Evolutionary conservation across 1,139 yeast genomes (phyloP).

Genomic region (Geotrichum aggregatum): DNA sequence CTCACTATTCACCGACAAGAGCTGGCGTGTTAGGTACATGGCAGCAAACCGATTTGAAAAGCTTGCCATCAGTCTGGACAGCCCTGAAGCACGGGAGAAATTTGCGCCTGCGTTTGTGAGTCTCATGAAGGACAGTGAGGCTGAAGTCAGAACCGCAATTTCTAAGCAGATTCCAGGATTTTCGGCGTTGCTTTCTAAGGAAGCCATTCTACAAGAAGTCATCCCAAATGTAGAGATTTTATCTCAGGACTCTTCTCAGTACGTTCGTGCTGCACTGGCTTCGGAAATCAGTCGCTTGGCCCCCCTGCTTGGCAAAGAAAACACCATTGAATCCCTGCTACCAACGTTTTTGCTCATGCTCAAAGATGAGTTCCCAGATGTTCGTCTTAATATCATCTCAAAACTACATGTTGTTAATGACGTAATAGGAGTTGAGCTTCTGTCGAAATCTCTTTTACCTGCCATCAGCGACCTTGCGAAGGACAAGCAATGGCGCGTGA

Average conservation of each 20-base stretch:
- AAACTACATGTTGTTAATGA: constrained; percentile 87
- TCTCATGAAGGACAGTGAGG: constrained; percentile 87
- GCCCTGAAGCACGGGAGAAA: constrained; percentile 49
- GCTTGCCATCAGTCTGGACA: constrained; percentile 62
- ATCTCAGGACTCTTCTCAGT: constrained; percentile 86
- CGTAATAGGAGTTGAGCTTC: constrained; percentile 83
- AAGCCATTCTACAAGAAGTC: constrained; percentile 61
- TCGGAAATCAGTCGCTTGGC: constrained; percentile 81
- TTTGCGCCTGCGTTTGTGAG: constrained; percentile 67
- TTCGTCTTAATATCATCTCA: constrained; percentile 86
- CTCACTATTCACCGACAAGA: constrained; percentile 75
- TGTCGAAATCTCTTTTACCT: constrained; percentile 83
- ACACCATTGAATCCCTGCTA: constrained; percentile 73
- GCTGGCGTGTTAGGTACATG: constrained; percentile 98
- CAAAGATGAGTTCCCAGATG: constrained; percentile 95
- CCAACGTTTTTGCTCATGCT: constrained; percentile 91
- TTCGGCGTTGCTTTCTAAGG: constrained; percentile 42
- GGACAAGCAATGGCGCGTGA: constrained; percentile 95
- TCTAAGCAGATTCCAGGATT: constrained; percentile 88
- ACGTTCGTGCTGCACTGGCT: constrained; percentile 89
- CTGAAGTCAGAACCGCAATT: constrained; percentile 91
- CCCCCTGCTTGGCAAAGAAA: constrained; percentile 77
- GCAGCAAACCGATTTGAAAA: constrained; percentile 87
- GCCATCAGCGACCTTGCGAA: constrained; percentile 94
- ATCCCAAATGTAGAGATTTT: constrained; percentile 80